These are phyloP conservation scores for Coelastrella sp. DNA, from an alignment of 139 green algal genomes.

Conservation along the genomic window DNA sequence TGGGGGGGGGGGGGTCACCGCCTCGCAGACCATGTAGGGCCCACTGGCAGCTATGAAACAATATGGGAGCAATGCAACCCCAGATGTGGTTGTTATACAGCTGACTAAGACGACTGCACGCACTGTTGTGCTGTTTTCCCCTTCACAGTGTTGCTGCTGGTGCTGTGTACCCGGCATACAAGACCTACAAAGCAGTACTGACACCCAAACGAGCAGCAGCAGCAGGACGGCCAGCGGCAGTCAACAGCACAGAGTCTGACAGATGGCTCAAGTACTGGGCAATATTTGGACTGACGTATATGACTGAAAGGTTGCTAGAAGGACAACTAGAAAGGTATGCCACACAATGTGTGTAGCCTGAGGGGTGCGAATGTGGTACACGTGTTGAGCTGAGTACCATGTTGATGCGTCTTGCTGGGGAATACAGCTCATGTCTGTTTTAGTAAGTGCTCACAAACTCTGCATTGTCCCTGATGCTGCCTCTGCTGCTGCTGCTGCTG, in stretches of 20 bases:
- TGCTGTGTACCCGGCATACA: constrained; percentile 34
- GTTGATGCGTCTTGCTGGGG: no score
- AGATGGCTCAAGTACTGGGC: constrained; percentile 34
- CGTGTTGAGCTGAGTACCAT: no score
- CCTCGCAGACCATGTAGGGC: no score
- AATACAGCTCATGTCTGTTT: no score
- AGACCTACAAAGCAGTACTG: constrained; percentile 40
- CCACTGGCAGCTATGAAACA: no score
- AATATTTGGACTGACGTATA: neutral
- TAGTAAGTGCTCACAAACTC: no score
- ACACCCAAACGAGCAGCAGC: constrained; percentile 8
- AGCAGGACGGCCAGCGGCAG: constrained; percentile 12
- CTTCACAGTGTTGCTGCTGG: neutral
- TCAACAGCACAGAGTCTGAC: neutral
- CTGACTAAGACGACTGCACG: no score
- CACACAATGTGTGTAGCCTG: no score
- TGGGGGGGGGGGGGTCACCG: no score
- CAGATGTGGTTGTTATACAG: no score
- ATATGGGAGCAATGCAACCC: no score
- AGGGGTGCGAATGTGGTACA: no score
- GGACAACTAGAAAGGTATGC: constrained; percentile 20
- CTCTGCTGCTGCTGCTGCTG: neutral
- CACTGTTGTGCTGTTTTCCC: neutral
- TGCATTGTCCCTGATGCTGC: constrained; percentile 6
- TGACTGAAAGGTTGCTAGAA: constrained; percentile 29